Evolutionary conservation across 2,329 filamentous ascomycete genomes (phyloP), one percentile per base, ranked within the genome.

Genomic region (Metarhizium brunneum): DNA sequence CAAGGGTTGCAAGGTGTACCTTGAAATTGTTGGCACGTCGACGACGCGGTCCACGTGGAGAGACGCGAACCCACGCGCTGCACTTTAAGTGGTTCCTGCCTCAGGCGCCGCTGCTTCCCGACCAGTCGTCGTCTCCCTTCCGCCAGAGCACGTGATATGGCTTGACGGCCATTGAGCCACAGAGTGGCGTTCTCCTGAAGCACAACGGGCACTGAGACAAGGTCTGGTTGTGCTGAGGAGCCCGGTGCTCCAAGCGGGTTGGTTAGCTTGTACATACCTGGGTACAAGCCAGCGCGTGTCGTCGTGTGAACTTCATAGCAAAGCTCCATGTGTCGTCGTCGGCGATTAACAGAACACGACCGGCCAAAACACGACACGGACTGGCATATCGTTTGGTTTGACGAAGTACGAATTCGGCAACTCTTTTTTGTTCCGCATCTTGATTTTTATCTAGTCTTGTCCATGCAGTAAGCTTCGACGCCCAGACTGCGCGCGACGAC

Each of bases 11-110:
- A 61, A 62, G 62, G 63, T 61, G 65, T 58, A 55, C 63, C 54
- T 42, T 60, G 60, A 62, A 62, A 61, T 18, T 65, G 60, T 63
- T 59, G 65, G 62, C 69, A 71, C 69, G 69, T 67, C 61, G 57
- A 60, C 63, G 69, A 72, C 70, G 70, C 70, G 70, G 59, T 67
- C 32, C 48, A 53, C 45, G 59, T 53, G 57, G 43, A 45, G 62
- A 69, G 68, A 72, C 70, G 70, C 70, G 70, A 64, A 60, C 57
- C 53, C 56, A 71, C 69, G 70, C 69, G 69, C 66, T 66, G 60
- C 66, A 71, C 66, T 70, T 71, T 66, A 72, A 67, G 62, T 59
- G 59, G 59, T 63, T 58, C 56, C 42, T 71, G 68, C 69, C 69
- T 70, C 58, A 71, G 70, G 69, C 61, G 62, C 55, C 48, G 53